Evolutionary conservation across 495 filamentous ascomycete species (phyloP).

Genomic region (Hyaloscypha variabilis): DNA sequence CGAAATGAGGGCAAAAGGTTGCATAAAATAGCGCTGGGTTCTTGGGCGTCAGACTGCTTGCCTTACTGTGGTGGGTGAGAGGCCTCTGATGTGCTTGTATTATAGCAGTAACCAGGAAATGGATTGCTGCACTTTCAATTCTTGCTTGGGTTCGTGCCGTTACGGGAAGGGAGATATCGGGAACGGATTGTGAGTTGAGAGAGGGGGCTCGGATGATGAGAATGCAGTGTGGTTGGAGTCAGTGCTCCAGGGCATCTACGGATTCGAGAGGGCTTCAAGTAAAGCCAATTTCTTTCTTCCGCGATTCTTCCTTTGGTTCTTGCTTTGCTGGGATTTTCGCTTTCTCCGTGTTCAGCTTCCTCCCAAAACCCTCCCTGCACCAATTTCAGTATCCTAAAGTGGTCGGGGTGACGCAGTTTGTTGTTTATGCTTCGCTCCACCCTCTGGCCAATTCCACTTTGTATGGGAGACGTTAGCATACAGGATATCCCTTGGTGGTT

Average conservation of each 20-base stretch:
- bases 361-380: too few species aligned
- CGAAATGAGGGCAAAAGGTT: not conserved
- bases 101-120: slow-evolving; percentile 2
- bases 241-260: not conserved
- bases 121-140: not conserved
- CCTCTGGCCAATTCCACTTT: too few species aligned
- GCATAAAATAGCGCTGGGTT: not conserved
- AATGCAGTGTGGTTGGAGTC: not conserved
- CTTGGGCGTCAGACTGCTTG: not conserved
- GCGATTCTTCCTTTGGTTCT: too few species aligned
- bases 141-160: not conserved
- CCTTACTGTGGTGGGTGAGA: not conserved
- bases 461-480: too few species aligned
- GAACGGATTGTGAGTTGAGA: not conserved
- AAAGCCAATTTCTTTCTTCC: too few species aligned
- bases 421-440: too few species aligned
- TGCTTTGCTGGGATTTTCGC: too few species aligned
- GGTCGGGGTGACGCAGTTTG: too few species aligned
- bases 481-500: too few species aligned
- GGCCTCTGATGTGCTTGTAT: slow-evolving; percentile 7
- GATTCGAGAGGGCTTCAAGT: not conserved
- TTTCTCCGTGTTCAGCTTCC: too few species aligned
- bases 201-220: not conserved
- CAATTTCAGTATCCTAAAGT: too few species aligned
- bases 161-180: not conserved